Evolutionary conservation across 2,329 filamentous ascomycete genomes (phyloP), one percentile per base, ranked within the genome.

Genomic region (Alternaria arborescens): DNA sequence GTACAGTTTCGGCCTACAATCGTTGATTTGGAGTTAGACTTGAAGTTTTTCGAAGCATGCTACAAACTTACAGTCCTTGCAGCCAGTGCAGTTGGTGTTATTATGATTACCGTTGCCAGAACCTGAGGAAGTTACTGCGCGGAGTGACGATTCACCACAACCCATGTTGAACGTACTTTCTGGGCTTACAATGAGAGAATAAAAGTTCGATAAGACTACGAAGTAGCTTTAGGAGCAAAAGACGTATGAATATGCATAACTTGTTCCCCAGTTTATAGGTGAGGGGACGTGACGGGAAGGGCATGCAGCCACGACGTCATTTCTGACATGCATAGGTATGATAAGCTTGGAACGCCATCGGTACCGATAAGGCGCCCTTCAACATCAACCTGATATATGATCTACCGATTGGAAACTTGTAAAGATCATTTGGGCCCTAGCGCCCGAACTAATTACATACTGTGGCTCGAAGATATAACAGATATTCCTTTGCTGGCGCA

Each of bases 41-140:
- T 43, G 20, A n/a, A 36, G 14, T 14, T 5, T 24, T 12, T 11
- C 20, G 16, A 36, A 50, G 14, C 20, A 36, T 34, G 8, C 8
- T 36, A 24, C 46, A 36, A 50, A 24, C 57, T 10, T 51, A 60
- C 57, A 60, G 20, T 60, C n/a, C 28, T 51, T 43, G 26, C 57
- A 60, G 12, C 52, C 57, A 11, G 52, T 60, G 32, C 57, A 60
- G 32, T 56, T 40, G 7, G 44, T 44, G 11, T 60, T 60, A 32
- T 60, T 60, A 11, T 44, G 52, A 26, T 60, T 60, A 32, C 57
- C 57, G 4, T 50, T 26, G 11, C 32, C 20, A 28, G 30, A n/a
- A 24, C 8, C 30, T 12, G n/a, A 11, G 11, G 24, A 14, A 12
- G 40, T 24, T 14, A 20, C 10, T 8, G 20, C 26, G 24, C 30